These are phyloP conservation scores for Calamus simplicifolius DNA, from an alignment of 176 grass and related monocot genomes.

Conservation along the genomic window DNA sequence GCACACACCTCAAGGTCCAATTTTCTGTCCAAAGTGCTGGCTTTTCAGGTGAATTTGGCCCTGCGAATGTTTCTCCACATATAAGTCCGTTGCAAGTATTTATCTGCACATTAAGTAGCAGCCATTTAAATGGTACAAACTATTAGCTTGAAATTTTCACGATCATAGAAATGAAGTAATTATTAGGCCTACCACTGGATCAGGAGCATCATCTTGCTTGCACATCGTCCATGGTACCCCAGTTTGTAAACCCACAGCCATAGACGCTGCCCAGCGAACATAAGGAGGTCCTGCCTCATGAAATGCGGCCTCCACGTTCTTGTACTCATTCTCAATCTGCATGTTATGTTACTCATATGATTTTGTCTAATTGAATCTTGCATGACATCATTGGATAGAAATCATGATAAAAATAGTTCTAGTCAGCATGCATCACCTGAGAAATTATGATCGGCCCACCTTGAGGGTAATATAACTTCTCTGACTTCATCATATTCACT, in stretches of 20 bases:
- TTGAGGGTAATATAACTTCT: constrained; percentile 59
- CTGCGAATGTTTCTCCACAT: constrained; percentile 69
- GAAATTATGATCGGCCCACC: constrained; percentile 83
- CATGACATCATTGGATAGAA: too few relatives aligned
- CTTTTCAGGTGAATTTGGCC: constrained; percentile 77
- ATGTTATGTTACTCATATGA: background rate
- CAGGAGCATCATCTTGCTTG: constrained; percentile 91
- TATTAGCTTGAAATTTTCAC: too few relatives aligned
- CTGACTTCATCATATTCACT: constrained; percentile 51
- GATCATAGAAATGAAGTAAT: background rate
- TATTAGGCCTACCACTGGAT: constrained; percentile 61
- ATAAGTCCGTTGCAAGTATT: constrained; percentile 80
- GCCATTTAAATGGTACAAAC: too few relatives aligned
- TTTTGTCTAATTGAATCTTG: background rate
- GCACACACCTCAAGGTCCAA: constrained; percentile 59
- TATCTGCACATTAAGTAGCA: constrained; percentile 39
- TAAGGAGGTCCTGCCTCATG: constrained; percentile 46
- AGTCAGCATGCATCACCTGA: constrained; percentile 30
- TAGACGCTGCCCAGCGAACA: constrained; percentile 65
- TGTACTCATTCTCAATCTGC: constrained; percentile 92
- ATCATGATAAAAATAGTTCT: too few relatives aligned
- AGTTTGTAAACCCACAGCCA: constrained; percentile 56
- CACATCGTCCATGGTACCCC: constrained; percentile 97
- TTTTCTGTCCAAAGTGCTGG: constrained; percentile 91
- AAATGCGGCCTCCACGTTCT: constrained; percentile 69